Evolutionary conservation across 345 rosid species (phyloP).

Genomic region (Ricinus communis): DNA sequence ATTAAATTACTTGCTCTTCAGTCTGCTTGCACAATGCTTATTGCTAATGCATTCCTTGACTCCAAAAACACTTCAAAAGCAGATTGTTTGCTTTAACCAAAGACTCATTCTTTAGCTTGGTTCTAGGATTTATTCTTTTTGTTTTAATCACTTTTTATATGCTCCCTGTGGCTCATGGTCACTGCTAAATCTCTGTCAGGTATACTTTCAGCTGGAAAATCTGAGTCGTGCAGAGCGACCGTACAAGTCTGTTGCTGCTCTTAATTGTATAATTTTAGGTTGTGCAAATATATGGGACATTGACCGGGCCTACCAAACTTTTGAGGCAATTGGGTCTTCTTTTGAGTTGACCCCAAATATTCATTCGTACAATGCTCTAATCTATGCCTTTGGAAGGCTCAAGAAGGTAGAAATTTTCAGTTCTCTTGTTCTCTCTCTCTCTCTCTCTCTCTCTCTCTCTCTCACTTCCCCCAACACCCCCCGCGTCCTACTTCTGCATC

Average conservation of each 20-base stretch:
- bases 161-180: not conserved
- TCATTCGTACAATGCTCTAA: constrained; percentile 80
- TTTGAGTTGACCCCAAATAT: constrained; percentile 80
- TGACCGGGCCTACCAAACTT: constrained; percentile 94
- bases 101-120: not conserved
- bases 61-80: not conserved
- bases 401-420: constrained; percentile 66
- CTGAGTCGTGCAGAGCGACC: constrained; percentile 69
- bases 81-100: too few relatives aligned
- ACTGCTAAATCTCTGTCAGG: constrained; percentile 41
- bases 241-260: constrained; percentile 88
- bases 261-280: constrained; percentile 88
- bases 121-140: not conserved
- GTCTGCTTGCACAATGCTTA: not conserved
- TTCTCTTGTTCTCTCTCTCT: not conserved
- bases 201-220: constrained; percentile 82
- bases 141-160: not conserved
- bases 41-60: not conserved
- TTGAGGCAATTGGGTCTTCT: constrained; percentile 72
- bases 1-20: not conserved
- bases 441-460: not conserved
- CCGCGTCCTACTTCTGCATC: too few relatives aligned
- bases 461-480: too few relatives aligned
- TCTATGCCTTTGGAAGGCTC: constrained; percentile 81
- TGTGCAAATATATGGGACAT: constrained; percentile 96